Percentiles rank a stretch among this genome's conserved stretches.
Conservation (phyloP, 1,139 yeast genomes). For the Geotrichum australiense region DNA sequence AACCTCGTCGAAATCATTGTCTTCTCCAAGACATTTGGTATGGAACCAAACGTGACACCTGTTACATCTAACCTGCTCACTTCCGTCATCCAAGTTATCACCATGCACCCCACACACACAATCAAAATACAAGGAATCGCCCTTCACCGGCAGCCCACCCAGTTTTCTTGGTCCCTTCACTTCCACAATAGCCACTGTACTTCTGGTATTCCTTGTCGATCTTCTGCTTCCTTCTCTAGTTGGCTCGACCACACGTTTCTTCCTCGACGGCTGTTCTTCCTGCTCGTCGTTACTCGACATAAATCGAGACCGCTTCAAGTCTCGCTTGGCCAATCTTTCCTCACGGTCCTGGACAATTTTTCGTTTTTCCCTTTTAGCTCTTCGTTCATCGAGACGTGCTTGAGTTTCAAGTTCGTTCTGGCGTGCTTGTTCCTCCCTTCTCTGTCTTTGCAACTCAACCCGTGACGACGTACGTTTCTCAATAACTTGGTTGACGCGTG, state of each 20-base stretch:
- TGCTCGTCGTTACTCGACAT: conserved; percentile 4
- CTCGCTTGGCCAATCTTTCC: conserved; percentile 3
- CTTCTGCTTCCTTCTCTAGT: neutral
- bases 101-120: conserved; percentile 39
- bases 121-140: conserved; percentile 37
- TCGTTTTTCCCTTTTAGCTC: conserved; percentile 10
- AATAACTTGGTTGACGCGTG: conserved; percentile 23
- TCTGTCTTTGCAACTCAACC: conserved; percentile 16
- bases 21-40: conserved; percentile 30
- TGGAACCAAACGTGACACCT: conserved; percentile 41
- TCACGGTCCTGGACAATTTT: conserved; percentile 9
- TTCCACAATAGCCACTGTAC: neutral
- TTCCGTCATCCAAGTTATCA: conserved; percentile 38
- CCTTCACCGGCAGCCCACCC: conserved; percentile 3
- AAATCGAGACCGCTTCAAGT: neutral
- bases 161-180: conserved; percentile 7
- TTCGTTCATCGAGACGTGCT: conserved; percentile 6
- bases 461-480: conserved; percentile 30
- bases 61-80: conserved; percentile 35
- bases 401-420: conserved; percentile 10
- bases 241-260: conserved; percentile 3
- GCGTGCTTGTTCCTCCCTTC: conserved; percentile 20
- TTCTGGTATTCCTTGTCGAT: conserved; percentile 4
- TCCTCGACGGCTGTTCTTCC: neutral
- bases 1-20: conserved; percentile 5